Evolutionary conservation across 2,329 filamentous ascomycete species (phyloP).

Genomic region (Thielaviopsis cerberus): DNA sequence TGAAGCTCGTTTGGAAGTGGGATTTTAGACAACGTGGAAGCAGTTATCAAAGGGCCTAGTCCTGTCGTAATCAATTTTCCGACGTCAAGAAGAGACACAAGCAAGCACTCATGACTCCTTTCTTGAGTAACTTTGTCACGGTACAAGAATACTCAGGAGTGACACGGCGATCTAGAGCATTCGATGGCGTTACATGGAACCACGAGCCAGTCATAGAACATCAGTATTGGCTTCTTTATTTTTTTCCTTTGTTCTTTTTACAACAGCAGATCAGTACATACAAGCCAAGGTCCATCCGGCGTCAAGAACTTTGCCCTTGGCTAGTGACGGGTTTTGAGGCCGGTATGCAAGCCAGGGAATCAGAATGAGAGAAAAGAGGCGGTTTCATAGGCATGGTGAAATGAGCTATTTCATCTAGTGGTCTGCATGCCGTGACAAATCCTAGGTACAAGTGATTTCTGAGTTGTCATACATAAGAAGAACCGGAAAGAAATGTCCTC

Average conservation of each 20-base stretch:
- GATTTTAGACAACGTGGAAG: too few relatives aligned
- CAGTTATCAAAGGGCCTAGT: too few relatives aligned
- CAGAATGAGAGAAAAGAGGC: background rate
- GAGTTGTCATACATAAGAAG: background rate
- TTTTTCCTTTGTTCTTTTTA: too few relatives aligned
- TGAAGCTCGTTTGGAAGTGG: too few relatives aligned
- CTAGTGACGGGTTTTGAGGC: too few relatives aligned
- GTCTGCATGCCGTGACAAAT: background rate
- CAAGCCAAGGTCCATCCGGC: too few relatives aligned
- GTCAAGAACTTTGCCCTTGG: too few relatives aligned
- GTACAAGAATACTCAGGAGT: background rate
- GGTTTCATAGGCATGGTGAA: background rate
- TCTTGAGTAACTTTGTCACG: background rate
- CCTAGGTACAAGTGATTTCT: background rate
- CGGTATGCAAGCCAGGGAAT: too few relatives aligned
- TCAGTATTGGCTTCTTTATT: too few relatives aligned
- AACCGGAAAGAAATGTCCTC: background rate
- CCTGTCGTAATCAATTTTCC: background rate
- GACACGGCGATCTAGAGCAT: background rate
- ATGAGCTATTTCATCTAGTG: background rate
- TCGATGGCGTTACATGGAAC: background rate
- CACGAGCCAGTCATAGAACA: background rate
- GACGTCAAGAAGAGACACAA: background rate
- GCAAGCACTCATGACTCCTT: background rate
- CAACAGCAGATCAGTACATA: too few relatives aligned